A percentile compares a stretch with the other conserved stretches of the same genome.
Conservation (phyloP, 2,329 filamentous ascomycete genomes). For the Aciculosporium take region DNA sequence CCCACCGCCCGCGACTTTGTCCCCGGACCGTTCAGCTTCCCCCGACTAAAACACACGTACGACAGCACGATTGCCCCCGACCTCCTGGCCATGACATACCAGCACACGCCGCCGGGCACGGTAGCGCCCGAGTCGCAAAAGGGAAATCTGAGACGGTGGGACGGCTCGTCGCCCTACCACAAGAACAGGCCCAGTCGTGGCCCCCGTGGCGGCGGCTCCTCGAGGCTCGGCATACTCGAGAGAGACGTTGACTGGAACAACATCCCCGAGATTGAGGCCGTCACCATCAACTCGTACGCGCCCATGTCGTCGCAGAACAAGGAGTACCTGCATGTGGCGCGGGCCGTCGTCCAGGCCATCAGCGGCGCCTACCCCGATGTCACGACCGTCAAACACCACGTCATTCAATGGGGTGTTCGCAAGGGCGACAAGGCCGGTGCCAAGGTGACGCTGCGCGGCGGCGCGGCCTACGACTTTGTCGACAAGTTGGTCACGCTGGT, state of each 20-base stretch:
- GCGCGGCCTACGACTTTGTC: conserved; percentile 78
- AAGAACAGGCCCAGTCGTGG: conserved; percentile 76
- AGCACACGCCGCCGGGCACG: conserved; percentile 69
- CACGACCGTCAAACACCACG: conserved; percentile 54
- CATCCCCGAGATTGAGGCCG: conserved; percentile 64
- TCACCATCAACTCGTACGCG: conserved; percentile 67
- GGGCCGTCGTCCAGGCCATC: conserved; percentile 74
- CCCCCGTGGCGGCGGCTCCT: conserved; percentile 56
- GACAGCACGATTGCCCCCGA: conserved; percentile 75
- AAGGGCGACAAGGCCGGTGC: conserved; percentile 58
- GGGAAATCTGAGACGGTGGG: conserved; percentile 70
- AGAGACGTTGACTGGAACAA: conserved; percentile 66
- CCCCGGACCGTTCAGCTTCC: conserved; percentile 79
- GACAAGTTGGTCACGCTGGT: conserved; percentile 84
- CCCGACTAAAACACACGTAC: conserved; percentile 82
- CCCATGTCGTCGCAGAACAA: conserved; percentile 57
- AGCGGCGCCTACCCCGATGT: conserved; percentile 60
- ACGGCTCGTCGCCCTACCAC: conserved; percentile 84
- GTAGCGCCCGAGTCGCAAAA: conserved; percentile 28
- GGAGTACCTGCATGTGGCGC: conserved; percentile 64
- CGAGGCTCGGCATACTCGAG: conserved; percentile 58
- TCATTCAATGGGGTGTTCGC: conserved; percentile 61
- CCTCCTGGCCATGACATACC: conserved; percentile 77
- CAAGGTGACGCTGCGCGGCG: conserved; percentile 63
- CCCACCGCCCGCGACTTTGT: conserved; percentile 77